These are phyloP conservation scores for Pseudogymnoascus sp. DNA, from an alignment of 2,329 filamentous ascomycete genomes.

Conservation along the genomic window DNA sequence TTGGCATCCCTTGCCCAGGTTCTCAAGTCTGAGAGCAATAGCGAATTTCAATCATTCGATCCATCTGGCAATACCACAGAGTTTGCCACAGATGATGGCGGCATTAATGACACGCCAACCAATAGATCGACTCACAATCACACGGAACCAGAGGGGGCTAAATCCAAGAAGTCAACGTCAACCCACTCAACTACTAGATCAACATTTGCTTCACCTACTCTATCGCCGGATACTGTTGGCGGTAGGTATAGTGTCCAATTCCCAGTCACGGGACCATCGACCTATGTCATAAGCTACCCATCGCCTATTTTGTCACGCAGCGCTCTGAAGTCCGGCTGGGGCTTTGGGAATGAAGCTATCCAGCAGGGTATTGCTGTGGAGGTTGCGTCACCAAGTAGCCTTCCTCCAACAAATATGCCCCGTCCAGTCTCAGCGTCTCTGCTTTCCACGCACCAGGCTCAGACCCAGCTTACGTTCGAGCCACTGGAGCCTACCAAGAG, in stretches of 20 bases:
- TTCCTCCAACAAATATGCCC: neutral
- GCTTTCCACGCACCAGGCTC: neutral
- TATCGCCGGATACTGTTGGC: neutral
- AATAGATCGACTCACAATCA: neutral
- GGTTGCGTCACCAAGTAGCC: neutral
- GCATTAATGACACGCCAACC: neutral
- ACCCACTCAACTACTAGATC: too few species aligned
- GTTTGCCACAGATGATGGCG: neutral
- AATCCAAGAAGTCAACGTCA: neutral
- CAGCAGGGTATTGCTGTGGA: neutral
- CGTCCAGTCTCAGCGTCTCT: neutral
- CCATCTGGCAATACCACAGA: neutral
- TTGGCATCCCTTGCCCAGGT: constrained; percentile 19
- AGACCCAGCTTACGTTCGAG: neutral
- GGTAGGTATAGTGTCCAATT: neutral
- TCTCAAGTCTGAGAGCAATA: constrained; percentile 10
- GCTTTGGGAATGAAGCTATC: neutral
- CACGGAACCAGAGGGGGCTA: neutral
- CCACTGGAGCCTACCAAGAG: neutral
- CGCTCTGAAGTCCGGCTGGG: neutral
- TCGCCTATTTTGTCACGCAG: neutral
- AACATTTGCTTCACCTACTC: constrained; percentile 9
- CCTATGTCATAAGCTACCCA: neutral
- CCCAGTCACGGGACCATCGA: neutral
- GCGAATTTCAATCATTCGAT: neutral